Conservation (phyloP, 2,329 filamentous ascomycete genomes). For the Xylariaceae sp. region DNA sequence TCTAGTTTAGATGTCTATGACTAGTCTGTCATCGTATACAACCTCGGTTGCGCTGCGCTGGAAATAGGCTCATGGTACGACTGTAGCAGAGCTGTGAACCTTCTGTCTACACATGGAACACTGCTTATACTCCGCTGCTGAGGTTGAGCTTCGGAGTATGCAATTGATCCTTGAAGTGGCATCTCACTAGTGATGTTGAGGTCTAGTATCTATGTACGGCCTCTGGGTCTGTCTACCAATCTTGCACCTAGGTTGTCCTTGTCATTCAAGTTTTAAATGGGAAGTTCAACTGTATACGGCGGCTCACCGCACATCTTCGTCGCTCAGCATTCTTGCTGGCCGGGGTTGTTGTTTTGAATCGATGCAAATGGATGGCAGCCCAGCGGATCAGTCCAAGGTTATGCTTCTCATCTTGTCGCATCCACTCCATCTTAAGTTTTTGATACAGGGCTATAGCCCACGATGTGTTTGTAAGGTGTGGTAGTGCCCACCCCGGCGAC, state of each 20-base stretch:
- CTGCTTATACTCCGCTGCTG: not conserved
- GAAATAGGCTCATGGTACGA: constrained; percentile 5
- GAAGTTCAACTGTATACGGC: not conserved
- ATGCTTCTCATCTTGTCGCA: constrained; percentile 41
- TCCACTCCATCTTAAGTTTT: constrained; percentile 38
- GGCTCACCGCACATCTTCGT: constrained; percentile 17
- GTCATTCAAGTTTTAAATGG: constrained; percentile 1
- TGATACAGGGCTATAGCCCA: constrained; percentile 48
- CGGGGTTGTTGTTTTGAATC: constrained; percentile 33
- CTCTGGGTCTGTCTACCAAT: not conserved
- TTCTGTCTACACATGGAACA: not conserved
- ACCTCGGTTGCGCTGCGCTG: constrained; percentile 6
- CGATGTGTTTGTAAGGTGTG: constrained; percentile 36
- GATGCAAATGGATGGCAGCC: constrained; percentile 34
- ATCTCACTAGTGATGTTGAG: not conserved
- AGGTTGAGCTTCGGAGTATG: not conserved
- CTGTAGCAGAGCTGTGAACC: constrained; percentile 1
- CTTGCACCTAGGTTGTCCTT: not conserved
- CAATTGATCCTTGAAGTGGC: not conserved
- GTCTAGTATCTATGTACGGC: not conserved
- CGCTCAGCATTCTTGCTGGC: constrained; percentile 15
- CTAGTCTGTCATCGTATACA: constrained; percentile 12
- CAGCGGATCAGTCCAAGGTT: constrained; percentile 39
- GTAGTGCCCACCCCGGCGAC: constrained; percentile 37
- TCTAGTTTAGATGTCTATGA: constrained; percentile 24